Evolutionary conservation across 2,329 filamentous ascomycete species (phyloP).

Genomic region (Curvularia sp.): DNA sequence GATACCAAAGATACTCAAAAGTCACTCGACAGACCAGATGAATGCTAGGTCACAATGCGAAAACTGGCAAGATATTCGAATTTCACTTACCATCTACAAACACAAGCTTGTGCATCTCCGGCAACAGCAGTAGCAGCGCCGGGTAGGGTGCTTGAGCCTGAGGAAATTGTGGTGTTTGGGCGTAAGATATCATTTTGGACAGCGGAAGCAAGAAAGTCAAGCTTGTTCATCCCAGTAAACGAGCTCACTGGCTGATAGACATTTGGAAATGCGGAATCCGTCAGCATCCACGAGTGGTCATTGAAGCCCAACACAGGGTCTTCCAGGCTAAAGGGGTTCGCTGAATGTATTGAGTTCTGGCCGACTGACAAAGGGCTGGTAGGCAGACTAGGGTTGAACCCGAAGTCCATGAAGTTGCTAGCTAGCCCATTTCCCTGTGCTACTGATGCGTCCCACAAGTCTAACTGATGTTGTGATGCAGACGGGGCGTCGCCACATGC

Average conservation of each 20-base stretch:
- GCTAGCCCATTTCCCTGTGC: conserved; percentile 38
- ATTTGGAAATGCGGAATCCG: conserved; percentile 32
- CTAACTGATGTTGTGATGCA: conserved; percentile 35
- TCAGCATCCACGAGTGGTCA: conserved; percentile 40
- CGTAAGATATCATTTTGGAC: conserved; percentile 39
- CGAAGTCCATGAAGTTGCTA: conserved; percentile 37
- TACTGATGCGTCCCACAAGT: conserved; percentile 40
- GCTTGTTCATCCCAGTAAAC: conserved; percentile 28
- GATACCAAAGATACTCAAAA: neutral
- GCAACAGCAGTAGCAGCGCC: conserved; percentile 8
- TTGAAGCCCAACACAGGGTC: conserved; percentile 32
- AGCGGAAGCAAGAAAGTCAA: conserved; percentile 41
- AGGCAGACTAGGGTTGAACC: conserved; percentile 31
- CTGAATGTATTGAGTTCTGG: conserved; percentile 22
- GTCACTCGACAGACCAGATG: neutral
- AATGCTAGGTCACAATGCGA: neutral
- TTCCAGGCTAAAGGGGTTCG: conserved; percentile 27
- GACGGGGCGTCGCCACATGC: conserved; percentile 41
- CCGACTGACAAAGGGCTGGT: conserved; percentile 30
- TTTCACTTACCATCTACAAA: conserved; percentile 44
- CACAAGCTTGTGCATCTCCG: conserved; percentile 23
- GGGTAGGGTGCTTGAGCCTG: conserved; percentile 13
- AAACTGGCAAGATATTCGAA: neutral
- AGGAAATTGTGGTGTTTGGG: conserved; percentile 19
- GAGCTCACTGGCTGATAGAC: conserved; percentile 20